Conservation (phyloP, 805 yeast species). For the Kazachstania bromeliacearum region DNA sequence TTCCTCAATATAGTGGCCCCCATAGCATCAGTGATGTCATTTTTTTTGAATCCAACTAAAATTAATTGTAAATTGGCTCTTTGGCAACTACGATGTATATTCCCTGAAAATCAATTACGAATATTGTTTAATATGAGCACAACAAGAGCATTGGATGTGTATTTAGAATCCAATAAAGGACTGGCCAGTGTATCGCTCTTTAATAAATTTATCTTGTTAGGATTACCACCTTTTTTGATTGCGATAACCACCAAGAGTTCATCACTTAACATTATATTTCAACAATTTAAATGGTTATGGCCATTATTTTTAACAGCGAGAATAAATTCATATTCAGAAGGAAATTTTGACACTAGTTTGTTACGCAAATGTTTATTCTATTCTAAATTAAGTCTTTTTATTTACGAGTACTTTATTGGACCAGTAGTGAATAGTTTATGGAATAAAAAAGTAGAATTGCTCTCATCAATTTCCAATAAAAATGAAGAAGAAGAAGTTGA, state of each 20-base stretch:
- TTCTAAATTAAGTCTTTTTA: not conserved
- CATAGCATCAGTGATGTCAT: constrained; percentile 1
- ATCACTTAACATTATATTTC: constrained; percentile 3
- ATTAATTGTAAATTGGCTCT: constrained; percentile 18
- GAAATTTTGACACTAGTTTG: not conserved
- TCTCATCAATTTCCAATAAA: not conserved
- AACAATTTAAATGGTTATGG: constrained; percentile 12
- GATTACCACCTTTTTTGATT: constrained; percentile 15
- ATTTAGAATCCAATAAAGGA: constrained; percentile 17
- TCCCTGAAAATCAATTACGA: constrained; percentile 21
- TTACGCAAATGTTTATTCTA: constrained; percentile 3
- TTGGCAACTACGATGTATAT: constrained; percentile 21
- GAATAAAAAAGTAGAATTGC: not conserved
- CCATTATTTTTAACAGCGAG: constrained; percentile 10
- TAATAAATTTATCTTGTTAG: constrained; percentile 13
- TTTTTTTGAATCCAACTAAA: constrained; percentile 12
- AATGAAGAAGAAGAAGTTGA: no score
- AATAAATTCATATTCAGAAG: constrained; percentile 7
- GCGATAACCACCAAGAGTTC: constrained; percentile 5
- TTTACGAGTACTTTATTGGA: not conserved
- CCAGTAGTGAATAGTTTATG: not conserved
- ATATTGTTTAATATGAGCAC: constrained; percentile 18
- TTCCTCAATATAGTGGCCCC: constrained; percentile 5
- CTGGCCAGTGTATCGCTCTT: constrained; percentile 12
- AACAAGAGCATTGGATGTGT: constrained; percentile 24